Base-by-base conservation (phyloP, 164 flowering plant genomes). In the Buxus sempervirens region DNA sequence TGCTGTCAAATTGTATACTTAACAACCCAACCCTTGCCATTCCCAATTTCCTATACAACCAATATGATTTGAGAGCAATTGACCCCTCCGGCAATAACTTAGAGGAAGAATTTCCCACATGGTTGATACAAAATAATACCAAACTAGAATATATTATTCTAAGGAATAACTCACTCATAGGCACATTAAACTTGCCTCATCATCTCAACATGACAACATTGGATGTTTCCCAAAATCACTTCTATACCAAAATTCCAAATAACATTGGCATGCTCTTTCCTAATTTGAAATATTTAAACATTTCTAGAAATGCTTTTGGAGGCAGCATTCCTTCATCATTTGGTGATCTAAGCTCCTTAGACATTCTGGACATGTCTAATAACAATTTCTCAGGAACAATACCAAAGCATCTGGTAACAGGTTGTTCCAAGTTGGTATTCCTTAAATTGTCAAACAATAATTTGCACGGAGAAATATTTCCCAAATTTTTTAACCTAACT, bases 291-390 rank as follows among this genome's bases (percentile, higher is more conserved):
- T 27, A 19, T 23, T 55, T 70, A 1, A 56, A 63, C 41, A 49
- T 51, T 23, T 70, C 67, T 15, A 20, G 24, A 12, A 70, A 70
- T 57, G 15, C 15, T 3, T 45, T 70, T 9, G n/a, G n/a, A 42
- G 67, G 73, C 7, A 56, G n/a, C 21, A 19, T 70, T 25, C 67
- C 73, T n/a, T 28, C 61, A 15, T 63, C 63, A 1, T 24, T 70
- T 9, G 62, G 48, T 26, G 55, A 28, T 42, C 55, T 70, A 56
- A 63, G 45, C 19, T n/a, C 22, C 6, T 28, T 70, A 42, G 14
- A 1, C 4, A 0, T 19, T 24, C 27, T 69, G 24, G 72, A 69
- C 41, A 23, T 69, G 24, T 62, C 72, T 19, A 1, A 53, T 41
- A 70, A 70, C 16, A 0, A 13, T 7, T 42, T 70, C 9, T 20